These are phyloP conservation scores for Diaporthe sp. DNA, from an alignment of 2,329 filamentous ascomycete species.

Conservation along the genomic window DNA sequence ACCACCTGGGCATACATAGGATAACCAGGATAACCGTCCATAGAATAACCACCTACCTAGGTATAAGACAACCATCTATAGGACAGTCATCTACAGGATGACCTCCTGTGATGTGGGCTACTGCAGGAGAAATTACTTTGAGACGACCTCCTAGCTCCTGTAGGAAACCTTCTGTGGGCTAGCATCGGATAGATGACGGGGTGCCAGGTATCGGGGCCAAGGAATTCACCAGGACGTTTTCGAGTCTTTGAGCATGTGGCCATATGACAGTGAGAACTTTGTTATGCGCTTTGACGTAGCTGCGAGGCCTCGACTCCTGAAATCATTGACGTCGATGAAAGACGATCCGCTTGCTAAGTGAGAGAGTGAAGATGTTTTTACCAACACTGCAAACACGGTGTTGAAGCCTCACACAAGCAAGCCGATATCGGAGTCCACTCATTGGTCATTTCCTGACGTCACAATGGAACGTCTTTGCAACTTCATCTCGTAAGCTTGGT, in stretches of 20 bases:
- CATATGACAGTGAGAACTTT: neutral
- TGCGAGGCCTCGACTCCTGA: neutral
- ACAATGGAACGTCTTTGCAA: conserved; percentile 11
- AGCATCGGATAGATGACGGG: too few relatives aligned
- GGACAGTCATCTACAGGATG: too few relatives aligned
- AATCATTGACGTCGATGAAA: neutral
- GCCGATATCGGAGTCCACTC: conserved; percentile 30
- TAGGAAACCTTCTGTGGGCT: too few relatives aligned
- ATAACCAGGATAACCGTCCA: too few relatives aligned
- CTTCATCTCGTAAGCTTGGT: neutral
- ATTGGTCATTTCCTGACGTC: conserved; percentile 28
- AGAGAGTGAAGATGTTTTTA: neutral
- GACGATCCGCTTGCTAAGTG: neutral
- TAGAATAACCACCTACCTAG: too few relatives aligned
- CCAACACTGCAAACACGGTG: neutral
- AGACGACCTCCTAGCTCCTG: too few relatives aligned
- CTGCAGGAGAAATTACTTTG: too few relatives aligned
- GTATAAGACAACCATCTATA: too few relatives aligned
- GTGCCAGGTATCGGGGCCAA: too few relatives aligned
- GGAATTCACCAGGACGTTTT: too few relatives aligned
- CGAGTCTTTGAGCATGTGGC: neutral
- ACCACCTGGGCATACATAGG: too few relatives aligned
- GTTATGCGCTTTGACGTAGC: neutral
- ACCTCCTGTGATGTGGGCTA: too few relatives aligned
- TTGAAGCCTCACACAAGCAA: neutral